Evolutionary conservation across 495 filamentous ascomycete species (phyloP).

Genomic region (Xylona heveae): DNA sequence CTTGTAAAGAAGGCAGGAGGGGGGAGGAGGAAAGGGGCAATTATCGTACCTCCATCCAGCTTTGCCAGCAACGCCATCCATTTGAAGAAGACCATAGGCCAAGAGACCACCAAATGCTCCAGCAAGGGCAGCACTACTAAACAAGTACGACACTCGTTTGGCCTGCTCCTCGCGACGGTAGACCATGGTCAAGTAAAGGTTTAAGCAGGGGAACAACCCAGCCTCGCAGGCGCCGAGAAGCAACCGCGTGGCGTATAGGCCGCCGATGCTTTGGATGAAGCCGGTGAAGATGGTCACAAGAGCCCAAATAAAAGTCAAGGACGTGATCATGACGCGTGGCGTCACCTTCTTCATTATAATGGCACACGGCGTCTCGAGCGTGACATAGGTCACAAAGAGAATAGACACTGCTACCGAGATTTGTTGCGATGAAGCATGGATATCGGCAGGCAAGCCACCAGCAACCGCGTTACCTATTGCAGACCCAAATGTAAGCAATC

Average conservation of each 20-base stretch:
- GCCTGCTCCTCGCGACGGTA: neutral
- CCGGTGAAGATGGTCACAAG: slow-evolving; percentile 1
- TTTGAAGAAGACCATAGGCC: neutral
- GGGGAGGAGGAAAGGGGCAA: neutral
- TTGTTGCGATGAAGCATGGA: slow-evolving; percentile 17
- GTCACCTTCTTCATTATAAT: slow-evolving; percentile 26
- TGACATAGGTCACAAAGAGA: slow-evolving; percentile 29
- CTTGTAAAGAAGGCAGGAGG: no score
- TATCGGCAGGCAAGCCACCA: slow-evolving; percentile 22
- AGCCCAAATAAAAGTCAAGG: slow-evolving; percentile 5
- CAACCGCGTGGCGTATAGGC: slow-evolving; percentile 32
- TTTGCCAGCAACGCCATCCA: neutral
- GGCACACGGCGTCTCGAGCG: slow-evolving; percentile 22
- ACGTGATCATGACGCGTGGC: slow-evolving; percentile 19
- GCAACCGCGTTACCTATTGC: slow-evolving; percentile 24
- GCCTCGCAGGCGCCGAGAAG: slow-evolving; percentile 37
- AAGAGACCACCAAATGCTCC: slow-evolving; percentile 1
- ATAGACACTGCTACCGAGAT: slow-evolving; percentile 27
- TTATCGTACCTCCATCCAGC: no score
- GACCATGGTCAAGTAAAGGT: neutral
- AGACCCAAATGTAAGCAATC: no score
- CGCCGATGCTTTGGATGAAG: slow-evolving; percentile 7
- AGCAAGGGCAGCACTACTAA: neutral
- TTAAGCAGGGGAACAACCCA: neutral
- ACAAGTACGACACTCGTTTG: neutral